phyloP scores from a whole-genome alignment of 768 basidiomycete species.

The Collybiopsis confluens region DNA sequence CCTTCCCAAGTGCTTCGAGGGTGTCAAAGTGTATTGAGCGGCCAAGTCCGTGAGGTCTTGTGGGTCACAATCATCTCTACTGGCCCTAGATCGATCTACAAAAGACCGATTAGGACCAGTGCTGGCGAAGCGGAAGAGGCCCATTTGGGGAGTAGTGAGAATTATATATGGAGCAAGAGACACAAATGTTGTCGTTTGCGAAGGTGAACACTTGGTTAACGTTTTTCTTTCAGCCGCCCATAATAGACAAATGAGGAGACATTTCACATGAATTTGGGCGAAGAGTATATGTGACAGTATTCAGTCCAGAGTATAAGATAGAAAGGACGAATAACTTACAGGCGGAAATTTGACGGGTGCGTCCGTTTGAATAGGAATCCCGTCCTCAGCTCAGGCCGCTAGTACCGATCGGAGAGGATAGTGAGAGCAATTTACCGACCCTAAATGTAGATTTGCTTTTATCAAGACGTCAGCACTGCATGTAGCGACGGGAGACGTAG shows the following conservation, averaged over 20 bases:
- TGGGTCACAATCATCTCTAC: neutral
- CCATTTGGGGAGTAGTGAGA: neutral
- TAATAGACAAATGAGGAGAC: conserved; percentile 11
- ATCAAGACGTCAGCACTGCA: conserved; percentile 2
- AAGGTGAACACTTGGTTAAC: neutral
- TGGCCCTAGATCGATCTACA: conserved; percentile 8
- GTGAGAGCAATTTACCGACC: conserved; percentile 1
- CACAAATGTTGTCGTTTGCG: neutral
- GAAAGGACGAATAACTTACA: neutral
- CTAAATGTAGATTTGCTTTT: conserved; percentile 5
- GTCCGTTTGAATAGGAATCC: neutral
- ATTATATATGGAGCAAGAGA: neutral
- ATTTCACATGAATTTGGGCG: neutral
- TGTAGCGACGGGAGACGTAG: neutral
- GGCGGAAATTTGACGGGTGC: neutral
- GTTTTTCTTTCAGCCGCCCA: neutral
- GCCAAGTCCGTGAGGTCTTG: neutral
- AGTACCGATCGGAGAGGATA: conserved; percentile 3
- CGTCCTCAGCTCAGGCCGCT: neutral
- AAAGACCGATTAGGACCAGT: conserved; percentile 6
- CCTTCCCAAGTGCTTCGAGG: conserved; percentile 1
- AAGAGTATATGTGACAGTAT: conserved; percentile 1
- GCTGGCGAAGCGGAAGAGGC: neutral
- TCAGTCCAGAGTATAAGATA: neutral
- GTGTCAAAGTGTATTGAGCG: conserved; percentile 7